Base-by-base conservation (phyloP, 257 asterid genomes). In the Solanum sitiens region DNA sequence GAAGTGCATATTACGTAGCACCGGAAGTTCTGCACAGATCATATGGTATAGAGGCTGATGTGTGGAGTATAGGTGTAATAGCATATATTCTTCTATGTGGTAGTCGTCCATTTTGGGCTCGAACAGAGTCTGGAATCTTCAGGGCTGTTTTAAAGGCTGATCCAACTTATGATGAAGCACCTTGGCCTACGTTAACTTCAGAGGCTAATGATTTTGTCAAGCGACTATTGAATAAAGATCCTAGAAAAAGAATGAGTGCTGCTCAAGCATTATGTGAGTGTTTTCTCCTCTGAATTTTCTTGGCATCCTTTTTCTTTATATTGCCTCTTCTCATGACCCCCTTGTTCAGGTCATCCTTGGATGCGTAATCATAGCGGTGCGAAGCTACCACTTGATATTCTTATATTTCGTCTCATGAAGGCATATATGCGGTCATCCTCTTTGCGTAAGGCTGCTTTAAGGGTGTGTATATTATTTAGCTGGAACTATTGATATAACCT, bases 281-380 rank as follows among this genome's bases (percentile, higher is more conserved):
- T 44, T 80, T 76, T 32, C 70, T n/a, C 40, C 14, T 56, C 35
- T 40, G 16, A 27, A 25, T 72, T 82, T 85, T 89, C 86, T 73
- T 37, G 45, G 3, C 21, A 59, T 87, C 79, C 47, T 61, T 56
- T 30, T 27, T 56, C 39, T 6, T 75, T 47, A 59, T 32, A 47
- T 88, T 11, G 68, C 40, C 30, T 84, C n/a, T 75, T 87, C 75
- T 47, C 87, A 87, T 30, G n/a, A 33, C 72, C 25, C 23, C 33
- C 23, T 82, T 87, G 53, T 91, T 88, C 92, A 94, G 98, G 95
- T 90, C 98, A 94, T 94, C 95, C 95, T 14, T 94, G 96, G 98
- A 89, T 94, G 65, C 91, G 89, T 71, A 90, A 87, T 89, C 92
- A 89, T 86, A 53, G 77, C 68, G 90, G 80, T 23, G 87, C 87